Base-by-base conservation (phyloP, 257 asterid genomes). In the Scutellaria galericulata region DNA sequence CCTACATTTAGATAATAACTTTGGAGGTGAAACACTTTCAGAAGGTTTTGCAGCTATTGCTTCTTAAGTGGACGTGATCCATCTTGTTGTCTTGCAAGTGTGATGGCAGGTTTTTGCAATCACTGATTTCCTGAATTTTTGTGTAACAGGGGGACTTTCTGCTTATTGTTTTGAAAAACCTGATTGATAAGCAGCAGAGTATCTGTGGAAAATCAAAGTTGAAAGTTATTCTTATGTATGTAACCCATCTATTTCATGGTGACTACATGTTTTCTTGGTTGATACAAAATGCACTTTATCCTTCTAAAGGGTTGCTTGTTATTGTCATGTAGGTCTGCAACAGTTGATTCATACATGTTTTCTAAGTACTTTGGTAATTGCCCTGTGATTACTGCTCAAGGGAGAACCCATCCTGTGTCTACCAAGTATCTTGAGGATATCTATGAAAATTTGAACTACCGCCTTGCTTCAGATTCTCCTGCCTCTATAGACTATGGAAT, bases 141-240 rank as follows among this genome's bases (percentile, higher is more conserved):
- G 78, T 76, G 67, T 76, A 76, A 85, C 96, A 94, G 99, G 99
- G 99, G 73, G 99, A 94, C 84, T 94, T 94, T 83, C 86, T 94
- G 81, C 99, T 94, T 79, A 89, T 91, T 81, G 77, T 91, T 74
- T 80, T 94, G 76, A 91, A 90, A 92, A 87, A 83, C 72, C 87
- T 94, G 86, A 83, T 94, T 78, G 96, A 94, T 87, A 89, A 83
- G 93, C 96, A 83, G 92, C 96, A 82, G 79, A 77, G 81, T 78
- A 78, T 83, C 66, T 64, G 71, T 31, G 71, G 89, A 71, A 81
- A 80, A 37, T 64, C 93, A 15, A 87, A 83, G 75, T 81, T 94
- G 86, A 94, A 94, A 87, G 91, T 94, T 78, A 82, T 94, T 85
- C 97, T 94, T 67, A 94, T 94, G 99, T 94, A 91, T 82, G 80